Evolutionary conservation across 116 monocot genomes (phyloP), one percentile per base, ranked within the genome.

Genomic region (Iris pallida): DNA sequence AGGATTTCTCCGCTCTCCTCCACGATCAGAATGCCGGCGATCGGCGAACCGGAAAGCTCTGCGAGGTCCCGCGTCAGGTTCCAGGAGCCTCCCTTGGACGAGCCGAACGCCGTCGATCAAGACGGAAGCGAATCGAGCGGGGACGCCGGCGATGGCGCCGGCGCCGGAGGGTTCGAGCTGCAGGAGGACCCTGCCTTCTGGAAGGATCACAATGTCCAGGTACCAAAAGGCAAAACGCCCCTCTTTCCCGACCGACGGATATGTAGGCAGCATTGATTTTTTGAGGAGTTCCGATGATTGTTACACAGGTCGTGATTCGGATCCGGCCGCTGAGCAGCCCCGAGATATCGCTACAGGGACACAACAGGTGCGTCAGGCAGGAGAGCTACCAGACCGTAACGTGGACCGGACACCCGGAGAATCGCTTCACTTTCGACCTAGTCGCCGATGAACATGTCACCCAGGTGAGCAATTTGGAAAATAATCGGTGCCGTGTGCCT

Each of bases 141-240:
- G n/a, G 62, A 53, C 43, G 70, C 67, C 5, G 18, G 30, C 20
- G 45, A 20, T 5, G 11, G 42, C 63, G 47, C 43, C 43, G 44
- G 19, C 11, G 9, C 16, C 30, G 76, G 65, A 53, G 59, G 85
- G 49, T 87, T 90, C 65, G 97, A 92, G 75, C 73, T 92, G 55
- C 73, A 81, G 54, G 97, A 90, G 66, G 90, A 98, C 71, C 85
- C 92, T 11, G 87, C 90, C 12, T 98, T 98, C 68, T 98, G 92
- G 97, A 98, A 87, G 82, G 92, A 98, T 63, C 83, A 98, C 71
- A 92, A 80, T 42, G 85, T 98, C 46, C 97, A 98, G 93, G 97
- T 98, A 58, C 30, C 30, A 30, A 30, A 30, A 30, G 2, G 30
- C 30, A 30, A 30, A 30, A 30, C 3, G 30, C 30, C 30, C 30